Evolutionary conservation across 1,284 basidiomycete species (phyloP).

Genomic region (Pyrrhoderma lamaoense): DNA sequence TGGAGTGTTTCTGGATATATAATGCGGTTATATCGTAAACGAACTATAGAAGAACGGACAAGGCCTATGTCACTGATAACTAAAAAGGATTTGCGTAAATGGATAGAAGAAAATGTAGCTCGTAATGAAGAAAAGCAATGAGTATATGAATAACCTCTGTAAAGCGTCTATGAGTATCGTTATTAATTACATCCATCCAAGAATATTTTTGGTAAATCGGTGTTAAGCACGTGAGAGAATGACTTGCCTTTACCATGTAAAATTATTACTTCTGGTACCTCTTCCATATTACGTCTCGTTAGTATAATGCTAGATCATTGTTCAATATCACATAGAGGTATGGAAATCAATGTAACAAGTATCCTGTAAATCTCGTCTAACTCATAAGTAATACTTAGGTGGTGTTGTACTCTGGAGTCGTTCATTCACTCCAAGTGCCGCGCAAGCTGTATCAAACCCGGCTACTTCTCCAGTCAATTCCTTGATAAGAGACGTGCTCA

Average conservation of each 20-base stretch:
- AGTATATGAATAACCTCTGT: no score
- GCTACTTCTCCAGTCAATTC: slow-evolving; percentile 79
- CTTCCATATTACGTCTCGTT: neutral
- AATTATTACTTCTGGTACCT: neutral
- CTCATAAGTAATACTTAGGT: slow-evolving; percentile 39
- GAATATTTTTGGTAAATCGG: no score
- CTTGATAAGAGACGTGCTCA: slow-evolving; percentile 83
- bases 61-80: slow-evolving; percentile 47
- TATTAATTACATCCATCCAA: no score
- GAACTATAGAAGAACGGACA: slow-evolving; percentile 30
- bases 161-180: no score
- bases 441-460: slow-evolving; percentile 63
- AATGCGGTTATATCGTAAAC: slow-evolving; percentile 66
- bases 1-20: slow-evolving; percentile 74
- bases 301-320: slow-evolving; percentile 75
- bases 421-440: slow-evolving; percentile 83
- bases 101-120: slow-evolving; percentile 51
- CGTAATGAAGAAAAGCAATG: no score
- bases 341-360: no score
- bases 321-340: slow-evolving; percentile 86
- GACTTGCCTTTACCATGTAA: neutral
- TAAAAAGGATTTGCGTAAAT: slow-evolving; percentile 66
- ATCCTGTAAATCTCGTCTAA: neutral
- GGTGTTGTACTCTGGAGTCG: slow-evolving; percentile 90
- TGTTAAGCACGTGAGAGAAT: neutral